phyloP scores from a whole-genome alignment of 169 alveolate species.

The Cryptosporidium andersoni region DNA sequence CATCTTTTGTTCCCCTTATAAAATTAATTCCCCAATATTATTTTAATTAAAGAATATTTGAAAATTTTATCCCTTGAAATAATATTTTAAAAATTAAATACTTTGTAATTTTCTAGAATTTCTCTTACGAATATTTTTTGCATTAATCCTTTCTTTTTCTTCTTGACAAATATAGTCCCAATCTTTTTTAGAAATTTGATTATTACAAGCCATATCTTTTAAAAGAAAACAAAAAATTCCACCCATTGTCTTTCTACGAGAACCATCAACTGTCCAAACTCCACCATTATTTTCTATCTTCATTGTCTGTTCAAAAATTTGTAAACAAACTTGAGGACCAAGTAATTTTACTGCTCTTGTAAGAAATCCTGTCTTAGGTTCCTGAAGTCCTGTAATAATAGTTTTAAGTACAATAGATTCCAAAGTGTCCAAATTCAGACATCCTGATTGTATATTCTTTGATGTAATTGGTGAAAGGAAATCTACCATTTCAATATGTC shows the following conservation, averaged over 20 bases:
- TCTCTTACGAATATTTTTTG: conserved; percentile 74
- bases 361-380: conserved; percentile 81
- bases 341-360: conserved; percentile 80
- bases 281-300: conserved; percentile 86
- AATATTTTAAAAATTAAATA: too few species aligned
- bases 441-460: background rate
- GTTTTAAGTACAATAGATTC: conserved; percentile 81
- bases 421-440: conserved; percentile 55
- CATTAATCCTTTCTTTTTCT: conserved; percentile 82
- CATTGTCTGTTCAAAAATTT: conserved; percentile 81
- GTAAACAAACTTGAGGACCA: conserved; percentile 81
- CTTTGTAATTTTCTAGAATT: conserved; percentile 1
- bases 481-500: conserved; percentile 71
- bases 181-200: conserved; percentile 82
- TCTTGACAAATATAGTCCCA: conserved; percentile 84
- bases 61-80: too few species aligned
- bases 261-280: conserved; percentile 83
- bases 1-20: too few species aligned
- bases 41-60: too few species aligned
- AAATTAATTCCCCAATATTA: too few species aligned
- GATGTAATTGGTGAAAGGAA: conserved; percentile 70
- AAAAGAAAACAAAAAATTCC: conserved; percentile 87
- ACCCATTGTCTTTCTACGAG: conserved; percentile 85
- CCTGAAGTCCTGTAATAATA: conserved; percentile 82
- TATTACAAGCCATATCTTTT: conserved; percentile 80